Conservation (phyloP, 345 rosid species). For the Combretum micranthum region DNA sequence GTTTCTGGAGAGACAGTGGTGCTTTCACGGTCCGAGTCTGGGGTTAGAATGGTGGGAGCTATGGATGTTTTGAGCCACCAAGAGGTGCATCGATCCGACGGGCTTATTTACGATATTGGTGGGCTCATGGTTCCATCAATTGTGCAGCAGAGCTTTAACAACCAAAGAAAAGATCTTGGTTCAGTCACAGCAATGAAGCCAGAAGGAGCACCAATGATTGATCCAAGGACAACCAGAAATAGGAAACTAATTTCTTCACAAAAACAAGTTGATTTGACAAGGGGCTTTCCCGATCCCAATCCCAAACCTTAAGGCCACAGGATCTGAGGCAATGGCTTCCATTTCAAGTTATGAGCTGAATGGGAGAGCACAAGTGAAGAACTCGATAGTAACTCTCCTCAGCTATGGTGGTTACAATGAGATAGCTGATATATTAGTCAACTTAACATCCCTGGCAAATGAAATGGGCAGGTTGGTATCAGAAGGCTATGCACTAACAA, state of each 20-base stretch:
- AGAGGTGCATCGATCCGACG: conserved; percentile 57
- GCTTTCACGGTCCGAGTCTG: conserved; percentile 32
- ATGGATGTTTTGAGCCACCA: conserved; percentile 39
- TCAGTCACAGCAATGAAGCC: conserved; percentile 63
- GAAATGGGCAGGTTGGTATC: conserved; percentile 93
- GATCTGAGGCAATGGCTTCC: conserved; percentile 39
- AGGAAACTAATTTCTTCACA: no score
- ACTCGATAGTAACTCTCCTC: conserved; percentile 76
- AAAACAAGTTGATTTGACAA: no score
- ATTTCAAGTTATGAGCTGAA: conserved; percentile 5
- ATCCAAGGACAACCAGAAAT: conserved; percentile 37
- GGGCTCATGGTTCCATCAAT: conserved; percentile 54
- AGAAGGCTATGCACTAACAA: conserved; percentile 85
- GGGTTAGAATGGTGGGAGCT: conserved; percentile 29
- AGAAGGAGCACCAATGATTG: conserved; percentile 68
- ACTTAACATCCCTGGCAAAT: conserved; percentile 82
- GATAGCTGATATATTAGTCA: conserved; percentile 91
- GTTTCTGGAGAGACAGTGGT: conserved; percentile 40
- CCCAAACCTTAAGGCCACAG: conserved; percentile 92
- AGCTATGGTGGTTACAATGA: conserved; percentile 97
- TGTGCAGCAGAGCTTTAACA: conserved; percentile 64
- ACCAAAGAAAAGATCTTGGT: conserved; percentile 47
- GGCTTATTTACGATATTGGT: conserved; percentile 64
- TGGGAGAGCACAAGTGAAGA: conserved; percentile 89
- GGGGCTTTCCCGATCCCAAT: conserved; percentile 46